phyloP scores from a whole-genome alignment of 1,139 yeast species.

The Sugiyamaella paludigena region DNA sequence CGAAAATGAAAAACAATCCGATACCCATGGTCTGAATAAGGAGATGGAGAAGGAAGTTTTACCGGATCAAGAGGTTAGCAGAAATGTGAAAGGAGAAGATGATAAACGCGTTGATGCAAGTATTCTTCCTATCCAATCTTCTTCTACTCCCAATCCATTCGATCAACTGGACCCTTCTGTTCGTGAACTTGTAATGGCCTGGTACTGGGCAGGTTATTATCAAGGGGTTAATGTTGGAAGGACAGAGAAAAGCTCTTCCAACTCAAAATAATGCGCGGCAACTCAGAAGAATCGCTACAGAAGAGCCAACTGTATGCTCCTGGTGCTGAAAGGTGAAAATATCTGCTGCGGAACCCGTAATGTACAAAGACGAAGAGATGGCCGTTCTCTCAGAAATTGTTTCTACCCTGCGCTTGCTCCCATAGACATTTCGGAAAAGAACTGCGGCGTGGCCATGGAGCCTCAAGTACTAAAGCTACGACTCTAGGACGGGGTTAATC shows the following conservation, averaged over 20 bases:
- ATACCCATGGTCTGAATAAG: neutral
- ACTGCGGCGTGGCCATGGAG: no score
- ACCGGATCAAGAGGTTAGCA: neutral
- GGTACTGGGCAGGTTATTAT: constrained; percentile 38
- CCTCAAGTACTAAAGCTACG: no score
- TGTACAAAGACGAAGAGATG: no score
- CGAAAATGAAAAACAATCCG: constrained; percentile 2
- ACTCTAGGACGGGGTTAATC: no score
- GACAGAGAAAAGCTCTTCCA: constrained; percentile 5
- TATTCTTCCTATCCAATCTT: neutral
- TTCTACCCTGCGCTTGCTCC: no score
- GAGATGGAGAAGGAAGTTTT: neutral
- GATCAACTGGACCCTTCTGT: constrained; percentile 27
- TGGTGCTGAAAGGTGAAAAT: no score
- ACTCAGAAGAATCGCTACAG: no score
- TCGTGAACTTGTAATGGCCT: constrained; percentile 31
- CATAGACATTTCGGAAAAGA: no score
- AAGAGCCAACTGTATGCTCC: no score
- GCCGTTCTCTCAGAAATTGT: no score
- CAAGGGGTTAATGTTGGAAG: constrained; percentile 31
- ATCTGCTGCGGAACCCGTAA: no score
- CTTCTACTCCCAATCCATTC: constrained; percentile 15
- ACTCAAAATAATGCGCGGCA: no score
- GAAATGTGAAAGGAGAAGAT: constrained; percentile 5
- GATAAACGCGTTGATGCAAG: neutral